Conservation (phyloP, 108 stramenopile species). For the Pseudonitzschia multistriata region DNA sequence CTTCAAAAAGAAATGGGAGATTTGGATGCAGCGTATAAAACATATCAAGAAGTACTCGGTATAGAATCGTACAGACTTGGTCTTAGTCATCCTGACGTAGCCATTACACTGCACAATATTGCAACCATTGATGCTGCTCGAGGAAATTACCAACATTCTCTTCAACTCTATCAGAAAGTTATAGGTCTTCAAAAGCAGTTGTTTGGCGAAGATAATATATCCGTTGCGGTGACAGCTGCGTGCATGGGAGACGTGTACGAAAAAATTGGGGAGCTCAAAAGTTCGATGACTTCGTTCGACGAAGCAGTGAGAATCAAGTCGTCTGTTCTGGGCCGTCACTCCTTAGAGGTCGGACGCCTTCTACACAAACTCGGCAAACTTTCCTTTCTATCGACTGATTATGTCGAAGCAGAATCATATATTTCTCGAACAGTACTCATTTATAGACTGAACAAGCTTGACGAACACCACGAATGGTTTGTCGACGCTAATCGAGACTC, state of each 20-base stretch:
- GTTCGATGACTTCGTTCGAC: slow-evolving; percentile 66
- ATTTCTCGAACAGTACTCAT: slow-evolving; percentile 58
- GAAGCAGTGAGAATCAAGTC: slow-evolving; percentile 67
- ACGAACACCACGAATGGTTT: slow-evolving; percentile 67
- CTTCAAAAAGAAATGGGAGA: slow-evolving; percentile 85
- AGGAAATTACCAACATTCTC: slow-evolving; percentile 65
- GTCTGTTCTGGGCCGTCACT: slow-evolving; percentile 45
- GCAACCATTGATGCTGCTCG: slow-evolving; percentile 87
- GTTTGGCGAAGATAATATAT: slow-evolving; percentile 61
- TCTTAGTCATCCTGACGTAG: slow-evolving; percentile 82
- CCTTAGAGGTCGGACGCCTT: slow-evolving; percentile 70
- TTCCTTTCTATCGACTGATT: slow-evolving; percentile 47
- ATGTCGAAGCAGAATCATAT: slow-evolving; percentile 51
- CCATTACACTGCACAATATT: slow-evolving; percentile 85
- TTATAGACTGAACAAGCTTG: slow-evolving; percentile 66
- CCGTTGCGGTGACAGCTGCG: slow-evolving; percentile 64
- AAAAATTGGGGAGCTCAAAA: slow-evolving; percentile 50
- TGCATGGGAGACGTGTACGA: slow-evolving; percentile 88
- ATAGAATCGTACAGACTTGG: slow-evolving; percentile 85
- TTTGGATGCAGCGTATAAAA: slow-evolving; percentile 71
- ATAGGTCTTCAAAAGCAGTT: slow-evolving; percentile 72
- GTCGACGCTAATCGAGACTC: slow-evolving; percentile 71
- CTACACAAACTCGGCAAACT: slow-evolving; percentile 83
- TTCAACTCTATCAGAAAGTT: slow-evolving; percentile 69
- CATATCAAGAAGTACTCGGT: slow-evolving; percentile 83